A percentile compares a stretch with the other conserved stretches of the same genome.
Evolutionary conservation across 208 protist genomes (phyloP).

Genomic region (Acanthamoeba castellanii): DNA sequence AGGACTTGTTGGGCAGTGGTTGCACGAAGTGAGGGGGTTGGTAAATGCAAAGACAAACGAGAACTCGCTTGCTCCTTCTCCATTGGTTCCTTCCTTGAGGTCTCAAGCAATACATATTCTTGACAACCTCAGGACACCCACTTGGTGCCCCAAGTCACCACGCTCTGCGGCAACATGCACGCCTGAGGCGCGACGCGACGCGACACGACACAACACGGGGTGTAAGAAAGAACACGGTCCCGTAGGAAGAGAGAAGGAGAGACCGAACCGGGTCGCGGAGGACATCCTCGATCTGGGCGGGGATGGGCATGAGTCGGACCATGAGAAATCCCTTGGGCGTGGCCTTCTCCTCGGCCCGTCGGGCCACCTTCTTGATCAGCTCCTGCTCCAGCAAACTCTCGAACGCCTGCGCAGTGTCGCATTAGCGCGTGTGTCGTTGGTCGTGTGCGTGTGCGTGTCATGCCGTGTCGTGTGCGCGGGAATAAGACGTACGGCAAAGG

Average conservation of each 20-base stretch:
- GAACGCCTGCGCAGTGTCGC: neutral
- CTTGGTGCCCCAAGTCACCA: neutral
- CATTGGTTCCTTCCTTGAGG: too few species aligned
- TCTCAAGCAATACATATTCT: too few species aligned
- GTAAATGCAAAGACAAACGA: too few species aligned
- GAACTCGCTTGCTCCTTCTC: too few species aligned
- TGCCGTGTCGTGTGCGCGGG: neutral
- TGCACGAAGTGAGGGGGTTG: too few species aligned
- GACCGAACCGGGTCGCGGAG: neutral
- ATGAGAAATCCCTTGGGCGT: constrained; percentile 1
- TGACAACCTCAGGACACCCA: neutral
- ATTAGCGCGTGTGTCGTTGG: neutral
- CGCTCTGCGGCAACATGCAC: constrained; percentile 1
- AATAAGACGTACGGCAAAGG: neutral
- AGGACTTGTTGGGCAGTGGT: too few species aligned
- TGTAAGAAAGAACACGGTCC: neutral
- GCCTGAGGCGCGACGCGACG: neutral
- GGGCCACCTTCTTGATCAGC: constrained; percentile 11
- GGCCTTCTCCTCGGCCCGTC: neutral
- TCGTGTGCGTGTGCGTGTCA: too few species aligned
- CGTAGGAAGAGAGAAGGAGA: neutral
- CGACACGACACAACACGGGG: neutral
- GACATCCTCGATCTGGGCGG: neutral
- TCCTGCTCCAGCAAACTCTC: constrained; percentile 8
- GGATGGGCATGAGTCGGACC: neutral